phyloP scores from a whole-genome alignment of 176 grass and related monocot species.

The Bonia amplexicaulis region DNA sequence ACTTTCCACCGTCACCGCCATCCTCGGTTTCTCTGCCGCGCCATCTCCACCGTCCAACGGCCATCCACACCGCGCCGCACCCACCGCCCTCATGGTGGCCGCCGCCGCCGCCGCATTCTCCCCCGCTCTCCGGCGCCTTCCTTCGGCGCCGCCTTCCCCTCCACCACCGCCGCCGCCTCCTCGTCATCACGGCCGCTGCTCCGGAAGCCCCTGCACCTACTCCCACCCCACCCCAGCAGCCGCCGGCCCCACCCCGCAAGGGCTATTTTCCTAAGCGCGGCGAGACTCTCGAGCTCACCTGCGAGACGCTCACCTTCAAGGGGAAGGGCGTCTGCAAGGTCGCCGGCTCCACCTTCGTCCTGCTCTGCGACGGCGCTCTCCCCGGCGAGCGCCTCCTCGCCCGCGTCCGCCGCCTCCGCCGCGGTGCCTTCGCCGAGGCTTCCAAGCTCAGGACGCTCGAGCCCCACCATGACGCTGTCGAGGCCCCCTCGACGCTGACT shows the following conservation, averaged over 20 bases:
- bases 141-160: slow-evolving; percentile 25
- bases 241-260: slow-evolving; percentile 5
- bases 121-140: slow-evolving; percentile 23
- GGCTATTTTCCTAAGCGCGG: slow-evolving; percentile 76
- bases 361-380: slow-evolving; percentile 83
- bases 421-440: slow-evolving; percentile 53
- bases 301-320: slow-evolving; percentile 83
- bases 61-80: slow-evolving; percentile 16
- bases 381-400: slow-evolving; percentile 86
- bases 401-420: slow-evolving; percentile 55
- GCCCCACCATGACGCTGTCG: slow-evolving; percentile 62
- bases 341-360: slow-evolving; percentile 59
- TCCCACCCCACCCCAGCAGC: slow-evolving; percentile 10
- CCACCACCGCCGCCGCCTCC: slow-evolving; percentile 25
- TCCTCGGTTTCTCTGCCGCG: slow-evolving; percentile 5
- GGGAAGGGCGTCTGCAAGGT: slow-evolving; percentile 87
- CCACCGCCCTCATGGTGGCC: slow-evolving; percentile 14
- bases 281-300: slow-evolving; percentile 78
- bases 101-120: slow-evolving; percentile 22
- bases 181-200: slow-evolving; percentile 26
- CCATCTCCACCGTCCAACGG: slow-evolving; percentile 45
- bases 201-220: slow-evolving; percentile 31
- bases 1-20: neutral
- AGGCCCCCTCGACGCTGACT: slow-evolving; percentile 59
- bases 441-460: slow-evolving; percentile 72